These are phyloP conservation scores for Triticum urartu DNA, from an alignment of 176 grass and related monocot species.

Conservation along the genomic window DNA sequence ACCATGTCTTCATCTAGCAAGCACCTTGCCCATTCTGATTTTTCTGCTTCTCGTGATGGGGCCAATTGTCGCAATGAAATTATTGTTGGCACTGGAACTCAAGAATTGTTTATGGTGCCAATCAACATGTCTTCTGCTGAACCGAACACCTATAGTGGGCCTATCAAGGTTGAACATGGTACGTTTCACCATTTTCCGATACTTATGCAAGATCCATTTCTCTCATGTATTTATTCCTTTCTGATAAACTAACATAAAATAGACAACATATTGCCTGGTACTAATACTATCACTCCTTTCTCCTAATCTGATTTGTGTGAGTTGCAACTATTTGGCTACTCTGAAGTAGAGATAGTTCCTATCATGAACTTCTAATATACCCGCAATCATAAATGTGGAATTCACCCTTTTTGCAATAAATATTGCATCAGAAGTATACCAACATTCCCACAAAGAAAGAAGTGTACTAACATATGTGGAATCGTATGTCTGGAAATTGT, in stretches of 20 bases:
- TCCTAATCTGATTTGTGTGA: not conserved
- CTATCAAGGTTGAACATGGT: not conserved
- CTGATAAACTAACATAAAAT: not conserved
- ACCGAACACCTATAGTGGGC: not conserved
- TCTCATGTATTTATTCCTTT: not conserved
- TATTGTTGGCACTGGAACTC: not conserved
- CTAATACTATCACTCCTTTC: not conserved
- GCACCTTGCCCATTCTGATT: not conserved
- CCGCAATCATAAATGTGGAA: not conserved
- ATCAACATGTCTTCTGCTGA: slow-evolving; percentile 21
- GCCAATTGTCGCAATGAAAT: not conserved
- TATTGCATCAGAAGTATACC: not conserved
- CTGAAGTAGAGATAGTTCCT: not conserved
- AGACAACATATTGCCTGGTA: too few relatives aligned
- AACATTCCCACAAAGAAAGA: not conserved
- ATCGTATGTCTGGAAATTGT: not conserved
- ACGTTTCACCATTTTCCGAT: not conserved
- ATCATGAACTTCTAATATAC: not conserved
- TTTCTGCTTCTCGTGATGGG: not conserved
- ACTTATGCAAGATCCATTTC: not conserved
- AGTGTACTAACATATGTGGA: not conserved
- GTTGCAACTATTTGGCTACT: not conserved
- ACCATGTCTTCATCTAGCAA: not conserved
- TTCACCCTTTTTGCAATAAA: not conserved
- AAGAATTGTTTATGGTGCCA: not conserved